A percentile compares a stretch with the other conserved stretches of the same genome.
These are phyloP conservation scores for Volvox africanus DNA, from an alignment of 139 green algal genomes.

Conservation along the genomic window DNA sequence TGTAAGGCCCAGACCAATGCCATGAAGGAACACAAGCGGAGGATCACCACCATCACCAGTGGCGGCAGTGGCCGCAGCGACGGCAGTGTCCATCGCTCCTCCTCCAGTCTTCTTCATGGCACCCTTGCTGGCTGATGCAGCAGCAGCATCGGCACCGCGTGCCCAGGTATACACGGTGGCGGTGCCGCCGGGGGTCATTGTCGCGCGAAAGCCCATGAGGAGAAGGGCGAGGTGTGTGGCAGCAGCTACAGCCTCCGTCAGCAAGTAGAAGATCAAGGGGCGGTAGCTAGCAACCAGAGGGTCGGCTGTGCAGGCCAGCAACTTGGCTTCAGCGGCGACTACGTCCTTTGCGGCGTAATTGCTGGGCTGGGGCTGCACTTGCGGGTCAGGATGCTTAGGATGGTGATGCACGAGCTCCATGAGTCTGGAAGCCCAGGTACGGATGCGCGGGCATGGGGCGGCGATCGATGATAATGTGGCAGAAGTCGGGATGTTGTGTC, in stretches of 20 bases:
- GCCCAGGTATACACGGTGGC: conserved; percentile 27
- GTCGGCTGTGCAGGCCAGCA: conserved; percentile 30
- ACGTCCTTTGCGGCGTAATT: neutral
- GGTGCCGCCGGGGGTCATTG: neutral
- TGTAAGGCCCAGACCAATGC: conserved; percentile 68
- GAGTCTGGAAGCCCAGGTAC: conserved; percentile 5
- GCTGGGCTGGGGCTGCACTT: neutral
- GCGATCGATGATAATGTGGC: too few species aligned
- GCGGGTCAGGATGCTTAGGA: neutral
- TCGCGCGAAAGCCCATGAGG: conserved; percentile 5
- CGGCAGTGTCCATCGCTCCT: neutral
- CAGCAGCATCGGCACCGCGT: neutral
- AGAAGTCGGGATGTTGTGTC: neutral
- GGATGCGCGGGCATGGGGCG: conserved; percentile 5
- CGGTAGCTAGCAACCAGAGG: conserved; percentile 58
- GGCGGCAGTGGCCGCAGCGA: neutral
- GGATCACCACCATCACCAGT: neutral
- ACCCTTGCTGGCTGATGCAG: neutral
- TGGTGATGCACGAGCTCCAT: conserved; percentile 7
- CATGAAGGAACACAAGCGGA: conserved; percentile 71
- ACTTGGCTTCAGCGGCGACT: neutral
- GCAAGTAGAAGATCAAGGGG: conserved; percentile 67
- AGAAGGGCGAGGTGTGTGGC: conserved; percentile 29
- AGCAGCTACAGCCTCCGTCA: conserved; percentile 49
- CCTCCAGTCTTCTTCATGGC: neutral